phyloP scores from a whole-genome alignment of 1,284 basidiomycete genomes.

The Irpex rosettiformis region DNA sequence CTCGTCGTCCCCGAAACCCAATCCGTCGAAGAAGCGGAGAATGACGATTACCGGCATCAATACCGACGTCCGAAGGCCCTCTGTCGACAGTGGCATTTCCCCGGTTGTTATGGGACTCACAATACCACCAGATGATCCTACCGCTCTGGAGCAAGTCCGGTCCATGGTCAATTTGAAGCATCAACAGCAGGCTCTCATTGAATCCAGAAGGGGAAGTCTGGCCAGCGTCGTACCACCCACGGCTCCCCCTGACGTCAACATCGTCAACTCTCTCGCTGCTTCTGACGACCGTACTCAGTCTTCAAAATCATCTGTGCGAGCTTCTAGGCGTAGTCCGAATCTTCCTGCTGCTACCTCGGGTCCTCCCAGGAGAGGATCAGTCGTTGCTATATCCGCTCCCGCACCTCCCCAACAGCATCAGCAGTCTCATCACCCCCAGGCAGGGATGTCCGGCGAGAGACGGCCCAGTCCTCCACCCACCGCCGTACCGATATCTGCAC shows the following conservation, averaged over 20 bases:
- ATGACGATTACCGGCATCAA: conserved; percentile 64
- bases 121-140: conserved; percentile 54
- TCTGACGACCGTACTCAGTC: conserved; percentile 17
- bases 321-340: conserved; percentile 36
- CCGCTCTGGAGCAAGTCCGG: conserved; percentile 57
- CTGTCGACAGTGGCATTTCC: conserved; percentile 52
- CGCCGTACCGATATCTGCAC: neutral
- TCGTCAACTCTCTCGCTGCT: conserved; percentile 21
- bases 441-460: neutral
- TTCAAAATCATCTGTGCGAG: conserved; percentile 17
- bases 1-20: conserved; percentile 38
- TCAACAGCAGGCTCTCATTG: conserved; percentile 66
- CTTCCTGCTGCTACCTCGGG: conserved; percentile 12
- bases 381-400: conserved; percentile 23
- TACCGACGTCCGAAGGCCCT: conserved; percentile 42
- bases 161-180: conserved; percentile 62
- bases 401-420: conserved; percentile 11
- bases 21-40: conserved; percentile 68
- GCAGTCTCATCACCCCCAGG: conserved; percentile 21
- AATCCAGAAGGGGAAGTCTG: conserved; percentile 60
- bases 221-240: conserved; percentile 33
- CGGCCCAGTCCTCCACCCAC: conserved; percentile 20
- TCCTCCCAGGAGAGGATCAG: conserved; percentile 17
- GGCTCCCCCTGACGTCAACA: conserved; percentile 24
- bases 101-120: conserved; percentile 64